phyloP scores from a whole-genome alignment of 768 basidiomycete genomes.

The Lentinula lateritia region DNA sequence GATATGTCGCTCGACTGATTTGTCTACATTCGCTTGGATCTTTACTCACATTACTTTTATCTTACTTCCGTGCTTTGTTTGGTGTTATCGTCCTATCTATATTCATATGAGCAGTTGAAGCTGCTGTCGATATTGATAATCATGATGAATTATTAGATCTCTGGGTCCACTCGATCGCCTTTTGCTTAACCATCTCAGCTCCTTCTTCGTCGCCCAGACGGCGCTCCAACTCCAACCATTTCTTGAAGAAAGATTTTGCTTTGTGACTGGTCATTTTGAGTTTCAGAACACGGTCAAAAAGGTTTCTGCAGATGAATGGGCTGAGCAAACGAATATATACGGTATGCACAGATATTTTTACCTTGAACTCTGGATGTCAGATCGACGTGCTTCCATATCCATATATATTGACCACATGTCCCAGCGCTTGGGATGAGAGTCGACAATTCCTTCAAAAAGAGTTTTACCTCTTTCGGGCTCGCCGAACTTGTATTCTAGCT shows the following conservation, averaged over 20 bases:
- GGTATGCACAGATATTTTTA: slow-evolving; percentile 24
- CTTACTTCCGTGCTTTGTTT: slow-evolving; percentile 24
- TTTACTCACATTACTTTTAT: slow-evolving; percentile 27
- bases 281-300: slow-evolving; percentile 82
- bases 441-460: slow-evolving; percentile 92
- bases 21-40: slow-evolving; percentile 54
- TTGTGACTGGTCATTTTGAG: slow-evolving; percentile 92
- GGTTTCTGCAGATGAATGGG: slow-evolving; percentile 34
- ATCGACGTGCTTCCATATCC: slow-evolving; percentile 86
- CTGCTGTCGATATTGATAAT: slow-evolving; percentile 21
- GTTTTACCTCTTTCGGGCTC: slow-evolving; percentile 95
- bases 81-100: slow-evolving; percentile 18
- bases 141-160: slow-evolving; percentile 42
- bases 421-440: slow-evolving; percentile 92
- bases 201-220: slow-evolving; percentile 86
- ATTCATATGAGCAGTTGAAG: slow-evolving; percentile 26
- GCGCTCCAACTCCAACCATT: slow-evolving; percentile 88
- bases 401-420: slow-evolving; percentile 96
- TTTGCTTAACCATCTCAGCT: slow-evolving; percentile 72
- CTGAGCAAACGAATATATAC: not conserved
- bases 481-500: slow-evolving; percentile 90
- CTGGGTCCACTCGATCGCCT: slow-evolving; percentile 90
- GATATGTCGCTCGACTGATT: slow-evolving; percentile 20
- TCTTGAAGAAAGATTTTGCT: slow-evolving; percentile 97
- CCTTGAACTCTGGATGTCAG: slow-evolving; percentile 77